phyloP scores from a whole-genome alignment of 345 rosid genomes.

The Citrus medica region DNA sequence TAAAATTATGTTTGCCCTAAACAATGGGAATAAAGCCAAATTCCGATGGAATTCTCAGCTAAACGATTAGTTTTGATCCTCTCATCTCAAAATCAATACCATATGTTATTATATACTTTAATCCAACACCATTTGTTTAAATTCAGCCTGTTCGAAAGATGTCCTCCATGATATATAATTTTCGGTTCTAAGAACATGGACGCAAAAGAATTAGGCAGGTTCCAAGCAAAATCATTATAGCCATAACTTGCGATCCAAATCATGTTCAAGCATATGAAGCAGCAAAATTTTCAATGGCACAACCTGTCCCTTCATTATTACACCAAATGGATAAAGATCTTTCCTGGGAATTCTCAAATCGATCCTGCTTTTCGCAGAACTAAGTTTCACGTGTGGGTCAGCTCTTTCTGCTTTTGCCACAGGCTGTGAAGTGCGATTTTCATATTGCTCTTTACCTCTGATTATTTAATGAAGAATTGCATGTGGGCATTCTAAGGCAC shows the following conservation, averaged over 20 bases:
- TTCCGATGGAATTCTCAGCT: too few species aligned
- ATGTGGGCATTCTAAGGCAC: background rate
- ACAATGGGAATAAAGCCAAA: too few species aligned
- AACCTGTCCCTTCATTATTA: background rate
- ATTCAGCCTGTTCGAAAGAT: background rate
- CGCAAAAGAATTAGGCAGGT: background rate
- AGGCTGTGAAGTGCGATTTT: constrained; percentile 19
- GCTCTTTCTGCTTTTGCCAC: background rate
- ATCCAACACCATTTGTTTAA: too few species aligned
- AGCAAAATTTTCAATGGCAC: background rate
- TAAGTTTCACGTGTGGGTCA: background rate
- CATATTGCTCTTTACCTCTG: background rate
- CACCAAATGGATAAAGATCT: background rate
- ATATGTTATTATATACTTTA: too few species aligned
- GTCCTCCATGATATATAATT: too few species aligned
- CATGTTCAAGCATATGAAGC: background rate
- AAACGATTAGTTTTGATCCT: too few species aligned
- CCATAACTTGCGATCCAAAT: constrained; percentile 7
- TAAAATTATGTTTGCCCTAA: too few species aligned
- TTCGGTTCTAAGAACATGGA: background rate
- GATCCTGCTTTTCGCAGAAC: background rate
- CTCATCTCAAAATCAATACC: too few species aligned
- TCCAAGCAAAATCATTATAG: constrained; percentile 20
- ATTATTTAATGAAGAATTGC: background rate
- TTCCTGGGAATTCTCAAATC: background rate